Conservation (phyloP, 306 rosid species). For the Casuarina equisetifolia region DNA sequence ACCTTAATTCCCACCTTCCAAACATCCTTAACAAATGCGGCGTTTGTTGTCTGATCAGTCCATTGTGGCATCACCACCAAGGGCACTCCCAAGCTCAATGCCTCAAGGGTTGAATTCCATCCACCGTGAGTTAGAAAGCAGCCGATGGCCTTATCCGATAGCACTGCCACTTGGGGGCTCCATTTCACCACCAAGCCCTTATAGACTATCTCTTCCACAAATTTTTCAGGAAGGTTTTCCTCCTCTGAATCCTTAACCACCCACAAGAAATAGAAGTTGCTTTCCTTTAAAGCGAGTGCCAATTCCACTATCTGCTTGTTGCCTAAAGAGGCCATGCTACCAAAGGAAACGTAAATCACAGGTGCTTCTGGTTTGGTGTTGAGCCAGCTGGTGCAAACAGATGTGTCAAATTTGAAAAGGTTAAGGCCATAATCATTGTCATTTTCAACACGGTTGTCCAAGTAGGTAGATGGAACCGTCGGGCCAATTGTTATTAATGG, state of each 20-base stretch:
- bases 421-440: conserved; percentile 43
- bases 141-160: conserved; percentile 2
- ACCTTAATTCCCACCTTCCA: conserved; percentile 29
- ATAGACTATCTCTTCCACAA: neutral
- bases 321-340: conserved; percentile 5
- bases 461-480: conserved; percentile 47
- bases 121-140: conserved; percentile 23
- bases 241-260: conserved; percentile 21
- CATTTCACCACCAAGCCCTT: conserved; percentile 16
- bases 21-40: conserved; percentile 15
- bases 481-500: conserved; percentile 59
- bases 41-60: conserved; percentile 20
- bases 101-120: conserved; percentile 27
- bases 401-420: conserved; percentile 27
- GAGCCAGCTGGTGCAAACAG: conserved; percentile 40
- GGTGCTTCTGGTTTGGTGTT: conserved; percentile 13
- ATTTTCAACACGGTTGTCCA: conserved; percentile 41
- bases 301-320: conserved; percentile 22
- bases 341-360: conserved; percentile 14
- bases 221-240: conserved; percentile 17
- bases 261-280: conserved; percentile 11
- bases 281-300: conserved; percentile 4
- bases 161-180: conserved; percentile 22
- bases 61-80: conserved; percentile 28
- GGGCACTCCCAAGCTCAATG: conserved; percentile 23